phyloP scores from a whole-genome alignment of 805 yeast species.

The Scheffersomyces stipitis region DNA sequence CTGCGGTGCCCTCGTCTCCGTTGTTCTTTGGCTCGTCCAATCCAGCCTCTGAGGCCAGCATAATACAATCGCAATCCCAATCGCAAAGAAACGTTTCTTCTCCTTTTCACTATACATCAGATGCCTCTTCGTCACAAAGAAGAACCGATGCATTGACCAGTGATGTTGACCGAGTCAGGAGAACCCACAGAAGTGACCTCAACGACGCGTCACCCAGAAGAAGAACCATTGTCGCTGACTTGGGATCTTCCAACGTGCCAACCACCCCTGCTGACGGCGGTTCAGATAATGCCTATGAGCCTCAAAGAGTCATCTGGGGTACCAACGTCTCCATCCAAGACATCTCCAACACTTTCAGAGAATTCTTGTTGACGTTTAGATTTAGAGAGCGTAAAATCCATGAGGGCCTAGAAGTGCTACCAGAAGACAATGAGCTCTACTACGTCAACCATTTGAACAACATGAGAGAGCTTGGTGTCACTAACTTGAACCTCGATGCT shows the following conservation, averaged over 20 bases:
- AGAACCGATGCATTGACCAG: slow-evolving; percentile 48
- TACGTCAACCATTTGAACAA: slow-evolving; percentile 72
- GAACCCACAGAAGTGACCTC: slow-evolving; percentile 74
- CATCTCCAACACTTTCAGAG: slow-evolving; percentile 74
- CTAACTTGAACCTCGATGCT: slow-evolving; percentile 84
- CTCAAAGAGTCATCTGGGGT: slow-evolving; percentile 95
- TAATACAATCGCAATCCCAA: slow-evolving; percentile 18
- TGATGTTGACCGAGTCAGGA: slow-evolving; percentile 45
- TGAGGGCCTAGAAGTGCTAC: slow-evolving; percentile 37
- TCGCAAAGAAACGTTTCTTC: slow-evolving; percentile 44
- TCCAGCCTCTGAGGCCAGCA: slow-evolving; percentile 31
- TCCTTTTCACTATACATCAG: slow-evolving; percentile 49
- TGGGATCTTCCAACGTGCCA: slow-evolving; percentile 13
- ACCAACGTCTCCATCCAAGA: slow-evolving; percentile 93
- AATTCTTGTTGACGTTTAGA: slow-evolving; percentile 82
- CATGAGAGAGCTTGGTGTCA: slow-evolving; percentile 75
- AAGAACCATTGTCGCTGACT: slow-evolving; percentile 50
- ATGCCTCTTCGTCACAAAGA: slow-evolving; percentile 29
- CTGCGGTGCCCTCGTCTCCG: slow-evolving; percentile 55
- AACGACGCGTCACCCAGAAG: slow-evolving; percentile 74
- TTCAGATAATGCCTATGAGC: slow-evolving; percentile 45
- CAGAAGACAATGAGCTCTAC: slow-evolving; percentile 67
- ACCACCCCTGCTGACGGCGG: slow-evolving; percentile 32
- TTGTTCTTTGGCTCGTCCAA: slow-evolving; percentile 51
- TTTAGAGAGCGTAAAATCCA: slow-evolving; percentile 63